Conservation (phyloP, 1,284 basidiomycete species). For the Sporisorium reilianum region DNA sequence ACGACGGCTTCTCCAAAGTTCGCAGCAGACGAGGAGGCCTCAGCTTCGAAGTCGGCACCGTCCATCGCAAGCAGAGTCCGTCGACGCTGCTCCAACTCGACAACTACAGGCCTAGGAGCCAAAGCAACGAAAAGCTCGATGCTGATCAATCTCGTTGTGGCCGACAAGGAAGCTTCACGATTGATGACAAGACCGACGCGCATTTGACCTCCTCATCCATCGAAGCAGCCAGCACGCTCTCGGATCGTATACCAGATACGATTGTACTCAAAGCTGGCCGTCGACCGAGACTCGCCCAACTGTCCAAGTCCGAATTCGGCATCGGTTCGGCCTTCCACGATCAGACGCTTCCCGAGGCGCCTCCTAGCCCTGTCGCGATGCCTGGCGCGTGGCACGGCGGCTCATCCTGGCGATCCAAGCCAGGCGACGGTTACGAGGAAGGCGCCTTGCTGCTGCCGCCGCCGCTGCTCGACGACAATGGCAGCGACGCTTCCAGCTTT, state of each 20-base stretch:
- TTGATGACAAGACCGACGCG: background rate
- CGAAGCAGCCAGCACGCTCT: background rate
- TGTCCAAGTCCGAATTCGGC: conserved; percentile 45
- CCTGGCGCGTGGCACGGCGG: conserved; percentile 64
- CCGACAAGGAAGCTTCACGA: no score
- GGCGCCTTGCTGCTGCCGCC: conserved; percentile 64
- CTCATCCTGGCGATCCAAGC: conserved; percentile 43
- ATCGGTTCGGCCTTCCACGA: conserved; percentile 45
- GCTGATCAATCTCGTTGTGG: background rate
- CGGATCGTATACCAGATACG: conserved; percentile 13
- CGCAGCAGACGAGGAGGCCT: conserved; percentile 42
- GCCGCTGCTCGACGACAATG: conserved; percentile 62
- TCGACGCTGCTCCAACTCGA: conserved; percentile 33
- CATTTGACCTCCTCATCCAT: background rate
- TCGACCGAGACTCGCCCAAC: conserved; percentile 14
- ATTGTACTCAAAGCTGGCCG: conserved; percentile 39
- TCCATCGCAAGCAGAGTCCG: conserved; percentile 20
- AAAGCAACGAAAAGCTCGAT: conserved; percentile 1
- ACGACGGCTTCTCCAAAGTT: conserved; percentile 31
- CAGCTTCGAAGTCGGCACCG: conserved; percentile 39
- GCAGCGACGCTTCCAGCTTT: conserved; percentile 52
- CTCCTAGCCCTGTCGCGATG: conserved; percentile 65
- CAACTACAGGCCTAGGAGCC: conserved; percentile 9
- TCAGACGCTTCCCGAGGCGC: conserved; percentile 49
- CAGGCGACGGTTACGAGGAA: conserved; percentile 55